These are phyloP conservation scores for Quercus aquifolioides DNA, from an alignment of 306 rosid genomes.

Conservation along the genomic window DNA sequence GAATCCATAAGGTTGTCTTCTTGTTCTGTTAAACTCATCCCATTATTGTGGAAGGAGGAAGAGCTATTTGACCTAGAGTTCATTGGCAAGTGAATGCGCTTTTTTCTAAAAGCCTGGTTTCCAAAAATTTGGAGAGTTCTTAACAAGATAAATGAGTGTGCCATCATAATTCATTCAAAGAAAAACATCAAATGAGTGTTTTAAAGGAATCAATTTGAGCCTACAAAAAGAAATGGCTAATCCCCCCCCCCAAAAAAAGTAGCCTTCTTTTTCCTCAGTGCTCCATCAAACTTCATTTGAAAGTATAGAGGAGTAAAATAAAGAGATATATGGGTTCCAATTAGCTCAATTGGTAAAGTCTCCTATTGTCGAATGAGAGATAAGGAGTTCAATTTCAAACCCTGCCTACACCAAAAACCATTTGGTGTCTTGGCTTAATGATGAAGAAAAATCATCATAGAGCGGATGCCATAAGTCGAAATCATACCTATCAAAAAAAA, in stretches of 20 bases:
- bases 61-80: too few relatives aligned
- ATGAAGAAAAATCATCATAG: too few relatives aligned
- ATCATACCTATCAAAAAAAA: not conserved
- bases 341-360: too few relatives aligned
- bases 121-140: not conserved
- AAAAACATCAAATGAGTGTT: not conserved
- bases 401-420: not conserved
- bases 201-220: not conserved
- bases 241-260: not conserved
- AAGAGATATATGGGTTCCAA: not conserved
- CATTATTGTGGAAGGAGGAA: too few relatives aligned
- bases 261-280: not conserved
- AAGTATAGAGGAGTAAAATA: not conserved
- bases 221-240: not conserved
- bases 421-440: too few relatives aligned
- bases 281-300: too few relatives aligned
- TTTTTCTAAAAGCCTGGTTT: not conserved
- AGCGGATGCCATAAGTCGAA: fast-evolving
- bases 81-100: not conserved
- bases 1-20: not conserved
- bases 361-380: too few relatives aligned
- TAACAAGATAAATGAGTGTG: not conserved
- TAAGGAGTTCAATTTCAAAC: too few relatives aligned
- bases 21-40: not conserved
- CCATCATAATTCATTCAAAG: not conserved